Percentiles rank a stretch among this genome's conserved stretches.
Conservation (phyloP, 2,329 filamentous ascomycete species). For the Ascochyta viciae-villosae region DNA sequence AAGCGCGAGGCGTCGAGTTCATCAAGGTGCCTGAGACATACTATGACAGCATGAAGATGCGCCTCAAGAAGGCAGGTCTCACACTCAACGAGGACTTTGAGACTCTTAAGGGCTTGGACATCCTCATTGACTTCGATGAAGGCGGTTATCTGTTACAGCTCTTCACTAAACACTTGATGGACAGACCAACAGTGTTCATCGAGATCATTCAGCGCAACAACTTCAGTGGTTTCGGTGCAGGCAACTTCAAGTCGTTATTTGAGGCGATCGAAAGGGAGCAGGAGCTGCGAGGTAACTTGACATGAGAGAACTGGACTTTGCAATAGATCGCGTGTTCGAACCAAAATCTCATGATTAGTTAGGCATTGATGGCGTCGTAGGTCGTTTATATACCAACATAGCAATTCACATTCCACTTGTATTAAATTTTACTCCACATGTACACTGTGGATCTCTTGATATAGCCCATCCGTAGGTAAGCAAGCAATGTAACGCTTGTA, state of each 20-base stretch:
- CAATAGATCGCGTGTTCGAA: not conserved
- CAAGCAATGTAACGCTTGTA: too few relatives aligned
- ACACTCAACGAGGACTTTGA: conserved; percentile 80
- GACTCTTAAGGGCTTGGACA: conserved; percentile 77
- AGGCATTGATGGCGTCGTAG: conserved; percentile 13
- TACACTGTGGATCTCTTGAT: too few relatives aligned
- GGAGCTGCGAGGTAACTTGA: conserved; percentile 80
- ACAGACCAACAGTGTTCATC: conserved; percentile 92
- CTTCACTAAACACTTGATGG: conserved; percentile 79
- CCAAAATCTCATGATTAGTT: not conserved
- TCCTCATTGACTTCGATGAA: conserved; percentile 95
- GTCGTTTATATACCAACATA: conserved; percentile 15
- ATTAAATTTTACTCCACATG: too few relatives aligned
- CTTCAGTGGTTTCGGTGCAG: conserved; percentile 91
- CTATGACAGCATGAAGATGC: conserved; percentile 76
- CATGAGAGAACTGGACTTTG: conserved; percentile 20
- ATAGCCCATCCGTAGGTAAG: too few relatives aligned
- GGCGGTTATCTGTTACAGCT: conserved; percentile 78
- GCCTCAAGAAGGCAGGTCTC: conserved; percentile 69
- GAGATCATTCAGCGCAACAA: conserved; percentile 94
- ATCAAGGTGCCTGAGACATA: conserved; percentile 89
- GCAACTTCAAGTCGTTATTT: conserved; percentile 94
- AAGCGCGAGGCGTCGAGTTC: conserved; percentile 89
- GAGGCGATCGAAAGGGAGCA: conserved; percentile 96
- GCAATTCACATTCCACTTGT: not conserved